Conservation (phyloP, 345 rosid species). For the Sisymbrium irio region DNA sequence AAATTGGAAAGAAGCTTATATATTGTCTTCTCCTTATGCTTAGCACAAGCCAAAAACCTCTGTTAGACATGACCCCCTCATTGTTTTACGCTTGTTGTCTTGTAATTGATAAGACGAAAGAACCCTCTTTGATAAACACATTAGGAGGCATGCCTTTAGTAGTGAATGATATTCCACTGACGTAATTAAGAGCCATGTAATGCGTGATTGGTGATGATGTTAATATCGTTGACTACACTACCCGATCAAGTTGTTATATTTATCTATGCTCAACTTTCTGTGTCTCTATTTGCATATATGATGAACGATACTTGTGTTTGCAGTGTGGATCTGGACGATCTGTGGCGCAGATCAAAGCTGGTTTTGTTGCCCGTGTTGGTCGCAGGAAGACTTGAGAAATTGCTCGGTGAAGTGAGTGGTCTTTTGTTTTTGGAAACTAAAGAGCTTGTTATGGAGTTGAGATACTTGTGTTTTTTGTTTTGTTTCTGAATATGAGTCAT, state of each 20-base stretch:
- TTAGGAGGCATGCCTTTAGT: not conserved
- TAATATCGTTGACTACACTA: not conserved
- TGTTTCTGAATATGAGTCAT: conserved; percentile 15
- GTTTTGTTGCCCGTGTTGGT: conserved; percentile 98
- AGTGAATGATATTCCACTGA: not conserved
- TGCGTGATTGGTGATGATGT: not conserved
- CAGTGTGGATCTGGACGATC: conserved; percentile 98
- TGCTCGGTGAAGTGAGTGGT: conserved; percentile 23
- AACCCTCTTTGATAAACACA: not conserved
- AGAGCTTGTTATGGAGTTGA: conserved; percentile 19
- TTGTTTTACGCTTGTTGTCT: not conserved
- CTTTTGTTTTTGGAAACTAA: conserved; percentile 3
- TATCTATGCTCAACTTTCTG: not conserved
- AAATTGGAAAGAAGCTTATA: not conserved
- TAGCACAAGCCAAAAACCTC: not conserved
- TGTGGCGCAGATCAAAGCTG: conserved; percentile 93
- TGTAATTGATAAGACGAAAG: not conserved
- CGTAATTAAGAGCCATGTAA: not conserved
- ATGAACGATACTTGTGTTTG: conserved; percentile 15
- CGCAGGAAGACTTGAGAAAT: conserved; percentile 59
- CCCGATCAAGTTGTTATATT: not conserved
- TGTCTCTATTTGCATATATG: not conserved
- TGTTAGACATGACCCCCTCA: not conserved
- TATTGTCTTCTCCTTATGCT: not conserved
- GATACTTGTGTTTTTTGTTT: not conserved